Percentiles rank a stretch among this genome's conserved stretches.
Conservation (phyloP, 2,329 filamentous ascomycete species). For the Dactylonectria macrodidyma region DNA sequence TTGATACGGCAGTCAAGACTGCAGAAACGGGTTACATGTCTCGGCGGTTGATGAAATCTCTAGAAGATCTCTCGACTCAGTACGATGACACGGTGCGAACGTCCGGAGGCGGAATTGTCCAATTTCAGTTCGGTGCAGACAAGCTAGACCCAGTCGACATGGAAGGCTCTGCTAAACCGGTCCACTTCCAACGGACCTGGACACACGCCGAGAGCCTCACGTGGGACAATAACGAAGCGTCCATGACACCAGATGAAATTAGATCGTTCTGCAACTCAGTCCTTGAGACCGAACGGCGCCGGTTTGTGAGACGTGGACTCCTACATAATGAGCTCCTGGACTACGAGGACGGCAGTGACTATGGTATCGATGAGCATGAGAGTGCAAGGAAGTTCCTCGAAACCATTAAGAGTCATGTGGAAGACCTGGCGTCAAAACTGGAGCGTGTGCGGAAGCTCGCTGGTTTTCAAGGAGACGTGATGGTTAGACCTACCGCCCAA, state of each 20-base stretch:
- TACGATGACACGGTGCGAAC: conserved; percentile 97
- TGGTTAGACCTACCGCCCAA: conserved; percentile 47
- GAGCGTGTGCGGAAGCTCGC: conserved; percentile 65
- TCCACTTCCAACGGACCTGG: conserved; percentile 93
- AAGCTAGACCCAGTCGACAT: conserved; percentile 97
- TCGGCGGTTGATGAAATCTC: conserved; percentile 95
- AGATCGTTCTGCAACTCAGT: conserved; percentile 76
- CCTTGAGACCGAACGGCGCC: conserved; percentile 77
- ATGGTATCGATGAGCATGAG: conserved; percentile 83
- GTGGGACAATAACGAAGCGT: conserved; percentile 82
- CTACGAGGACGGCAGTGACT: conserved; percentile 79
- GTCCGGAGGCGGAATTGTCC: conserved; percentile 88
- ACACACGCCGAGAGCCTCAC: conserved; percentile 84
- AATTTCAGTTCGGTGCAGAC: conserved; percentile 98
- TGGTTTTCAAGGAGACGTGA: conserved; percentile 60
- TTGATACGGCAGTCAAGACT: conserved; percentile 99
- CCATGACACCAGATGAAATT: conserved; percentile 83
- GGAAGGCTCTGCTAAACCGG: conserved; percentile 93
- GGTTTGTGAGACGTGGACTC: conserved; percentile 73
- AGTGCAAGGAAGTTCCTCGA: conserved; percentile 86
- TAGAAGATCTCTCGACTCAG: conserved; percentile 93
- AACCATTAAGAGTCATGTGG: conserved; percentile 82
- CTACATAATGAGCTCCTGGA: conserved; percentile 73
- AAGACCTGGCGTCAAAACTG: conserved; percentile 73
- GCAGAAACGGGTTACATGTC: conserved; percentile 99